phyloP scores from a whole-genome alignment of 495 filamentous ascomycete genomes.

The Penicillium arizonense region DNA sequence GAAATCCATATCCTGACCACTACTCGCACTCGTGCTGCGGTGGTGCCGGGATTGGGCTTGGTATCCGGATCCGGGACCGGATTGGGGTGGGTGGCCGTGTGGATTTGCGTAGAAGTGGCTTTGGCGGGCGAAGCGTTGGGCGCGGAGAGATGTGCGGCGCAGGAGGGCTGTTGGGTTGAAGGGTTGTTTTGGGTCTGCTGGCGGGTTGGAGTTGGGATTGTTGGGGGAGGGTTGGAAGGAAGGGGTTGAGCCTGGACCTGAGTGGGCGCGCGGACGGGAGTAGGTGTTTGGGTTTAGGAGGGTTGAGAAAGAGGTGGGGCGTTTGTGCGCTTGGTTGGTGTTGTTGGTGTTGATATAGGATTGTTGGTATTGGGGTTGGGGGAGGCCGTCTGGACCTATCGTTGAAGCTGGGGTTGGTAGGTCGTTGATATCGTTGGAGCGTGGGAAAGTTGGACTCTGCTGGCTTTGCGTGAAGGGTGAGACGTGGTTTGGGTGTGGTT shows the following conservation, averaged over 20 bases:
- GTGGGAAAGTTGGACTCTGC: slow-evolving; percentile 8
- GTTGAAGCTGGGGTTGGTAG: background rate
- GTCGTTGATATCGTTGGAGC: slow-evolving; percentile 6
- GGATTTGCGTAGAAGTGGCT: slow-evolving; percentile 10
- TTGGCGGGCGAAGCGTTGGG: slow-evolving; percentile 22
- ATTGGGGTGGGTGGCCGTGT: background rate
- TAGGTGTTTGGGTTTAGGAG: slow-evolving; percentile 35
- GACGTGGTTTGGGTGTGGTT: slow-evolving; percentile 21
- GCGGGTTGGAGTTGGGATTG: background rate
- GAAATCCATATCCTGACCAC: slow-evolving; percentile 13
- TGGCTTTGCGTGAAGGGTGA: slow-evolving; percentile 30
- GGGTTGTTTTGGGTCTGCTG: background rate
- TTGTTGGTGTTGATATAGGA: slow-evolving; percentile 5
- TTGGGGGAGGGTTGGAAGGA: background rate
- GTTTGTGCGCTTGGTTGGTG: slow-evolving; percentile 22
- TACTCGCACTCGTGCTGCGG: slow-evolving; percentile 30
- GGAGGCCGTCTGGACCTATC: background rate
- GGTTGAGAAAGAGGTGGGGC: slow-evolving; percentile 26
- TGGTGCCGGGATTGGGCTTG: background rate
- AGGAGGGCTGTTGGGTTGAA: slow-evolving; percentile 13
- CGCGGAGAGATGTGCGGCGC: slow-evolving; percentile 20
- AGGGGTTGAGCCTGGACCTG: slow-evolving; percentile 15
- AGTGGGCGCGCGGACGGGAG: slow-evolving; percentile 28
- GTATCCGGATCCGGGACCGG: too few species aligned
- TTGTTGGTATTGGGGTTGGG: background rate